A percentile compares a stretch with the other conserved stretches of the same genome.
phyloP scores from a whole-genome alignment of 2,329 filamentous ascomycete genomes.

The Clonostachys chloroleuca region DNA sequence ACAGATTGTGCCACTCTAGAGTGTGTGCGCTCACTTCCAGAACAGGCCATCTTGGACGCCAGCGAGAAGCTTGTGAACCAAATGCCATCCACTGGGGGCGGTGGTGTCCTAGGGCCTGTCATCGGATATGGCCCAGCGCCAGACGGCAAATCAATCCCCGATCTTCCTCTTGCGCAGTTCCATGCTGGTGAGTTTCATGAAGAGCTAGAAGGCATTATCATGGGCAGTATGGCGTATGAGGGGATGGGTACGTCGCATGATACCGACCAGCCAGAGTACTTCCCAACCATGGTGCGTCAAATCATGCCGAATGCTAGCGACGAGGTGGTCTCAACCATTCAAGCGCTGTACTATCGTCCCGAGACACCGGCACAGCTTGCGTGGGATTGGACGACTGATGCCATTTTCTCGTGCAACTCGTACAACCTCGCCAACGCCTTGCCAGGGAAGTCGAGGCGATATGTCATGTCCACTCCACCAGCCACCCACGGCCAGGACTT shows the following conservation, averaged over 20 bases:
- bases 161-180: constrained; percentile 6
- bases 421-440: constrained; percentile 8
- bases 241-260: constrained; percentile 7
- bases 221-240: constrained; percentile 8
- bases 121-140: constrained; percentile 10
- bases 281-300: constrained; percentile 6
- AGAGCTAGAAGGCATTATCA: constrained; percentile 4
- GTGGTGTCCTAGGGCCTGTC: constrained; percentile 10
- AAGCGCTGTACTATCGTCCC: constrained; percentile 5
- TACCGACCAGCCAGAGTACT: constrained; percentile 4
- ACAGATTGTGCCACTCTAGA: constrained; percentile 4
- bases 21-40: constrained; percentile 5
- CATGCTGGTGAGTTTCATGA: constrained; percentile 2
- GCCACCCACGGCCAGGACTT: constrained; percentile 8
- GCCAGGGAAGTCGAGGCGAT: constrained; percentile 2
- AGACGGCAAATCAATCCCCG: constrained; percentile 8
- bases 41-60: constrained; percentile 2
- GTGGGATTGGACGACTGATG: constrained; percentile 14
- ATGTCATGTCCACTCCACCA: constrained; percentile 7
- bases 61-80: constrained; percentile 10
- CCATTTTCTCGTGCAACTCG: constrained; percentile 11
- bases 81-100: constrained; percentile 5
- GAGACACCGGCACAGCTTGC: constrained; percentile 6
- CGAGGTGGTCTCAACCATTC: constrained; percentile 3
- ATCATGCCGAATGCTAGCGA: constrained; percentile 6